These are phyloP conservation scores for Macadamia tetraphylla DNA, from an alignment of 164 flowering plant species.

Conservation along the genomic window DNA sequence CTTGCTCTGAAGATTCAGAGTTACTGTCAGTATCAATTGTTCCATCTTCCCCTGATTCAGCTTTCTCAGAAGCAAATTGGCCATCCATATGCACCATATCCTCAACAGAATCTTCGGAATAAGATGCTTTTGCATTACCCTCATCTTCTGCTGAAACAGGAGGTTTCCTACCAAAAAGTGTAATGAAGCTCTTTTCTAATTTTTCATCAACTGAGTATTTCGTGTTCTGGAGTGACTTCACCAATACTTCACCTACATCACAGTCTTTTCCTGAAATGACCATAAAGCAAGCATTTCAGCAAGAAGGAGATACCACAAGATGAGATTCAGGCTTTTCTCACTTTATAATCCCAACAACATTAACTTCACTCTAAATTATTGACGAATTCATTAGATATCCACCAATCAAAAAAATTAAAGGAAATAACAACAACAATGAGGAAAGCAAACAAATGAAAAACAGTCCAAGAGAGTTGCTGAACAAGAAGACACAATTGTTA, in stretches of 20 bases:
- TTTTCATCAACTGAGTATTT: conserved; percentile 85
- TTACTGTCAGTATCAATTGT: conserved; percentile 30
- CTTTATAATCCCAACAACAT: no score
- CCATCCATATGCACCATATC: conserved; percentile 11
- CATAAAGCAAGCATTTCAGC: neutral
- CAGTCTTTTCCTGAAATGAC: conserved; percentile 48
- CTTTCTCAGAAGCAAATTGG: conserved; percentile 21
- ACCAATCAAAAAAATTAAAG: no score
- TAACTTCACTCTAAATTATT: no score
- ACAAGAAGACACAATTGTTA: neutral
- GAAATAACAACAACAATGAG: no score
- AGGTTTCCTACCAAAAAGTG: conserved; percentile 46
- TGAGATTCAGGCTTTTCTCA: no score
- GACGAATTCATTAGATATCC: no score
- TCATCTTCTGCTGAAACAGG: conserved; percentile 25
- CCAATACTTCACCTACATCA: conserved; percentile 80
- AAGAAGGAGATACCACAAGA: neutral
- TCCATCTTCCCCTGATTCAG: conserved; percentile 26
- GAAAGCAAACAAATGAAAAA: no score
- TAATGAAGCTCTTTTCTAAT: conserved; percentile 61
- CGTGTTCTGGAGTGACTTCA: conserved; percentile 75
- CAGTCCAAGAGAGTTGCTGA: no score
- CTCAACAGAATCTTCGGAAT: neutral
- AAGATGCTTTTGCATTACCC: conserved; percentile 20
- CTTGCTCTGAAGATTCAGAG: conserved; percentile 32